Base-by-base conservation (phyloP, 2,329 filamentous ascomycete genomes). In the Sporothrix phasma region DNA sequence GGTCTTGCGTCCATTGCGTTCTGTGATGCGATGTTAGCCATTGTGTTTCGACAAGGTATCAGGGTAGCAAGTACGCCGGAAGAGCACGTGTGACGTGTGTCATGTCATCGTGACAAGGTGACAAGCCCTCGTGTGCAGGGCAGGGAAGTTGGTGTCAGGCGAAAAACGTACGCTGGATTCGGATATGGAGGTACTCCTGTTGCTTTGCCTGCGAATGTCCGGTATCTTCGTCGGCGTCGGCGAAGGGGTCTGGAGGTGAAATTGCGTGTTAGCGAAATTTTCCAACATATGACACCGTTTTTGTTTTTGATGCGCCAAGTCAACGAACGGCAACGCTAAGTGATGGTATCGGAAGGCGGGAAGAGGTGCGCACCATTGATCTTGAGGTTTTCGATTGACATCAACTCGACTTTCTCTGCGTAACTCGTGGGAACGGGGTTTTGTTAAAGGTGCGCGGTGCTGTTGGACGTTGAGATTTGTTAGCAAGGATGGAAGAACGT, bases 1-100 rank as follows among this genome's bases (percentile, higher is more conserved):
- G 83, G 94, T 97, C 87, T 99, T 99, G 80, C 94, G 94, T 87
- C 94, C 94, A 97, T 99, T 99, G 82, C 94, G 94, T 83, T 99
- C 93, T 97, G 78, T 39, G 63, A 19, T 19, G 19, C 15, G 11
- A 13, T 51, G 49, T 59, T 39, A 53, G 46, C 26, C 26, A 34
- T 22, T 37, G 61, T 54, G 17, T 37, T 2, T 17, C 43, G 31
- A 26, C n/a, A n/a, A n/a, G n/a, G n/a, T n/a, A n/a, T n/a, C n/a
- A n/a, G n/a, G n/a, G n/a, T n/a, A 47, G 17, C 15, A 15, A 15
- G 46, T 10, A 15, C 17, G 15, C 15, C 34, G 34, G 34, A 13
- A n/a, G 15, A n/a, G 45, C 29, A 61, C 7, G 22, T 24, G 41
- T 53, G 47, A 24, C 26, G 34, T 56, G 19, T 56, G 19, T 17